phyloP scores from a whole-genome alignment of 1,284 basidiomycete genomes.

The Coniferiporia weirii region DNA sequence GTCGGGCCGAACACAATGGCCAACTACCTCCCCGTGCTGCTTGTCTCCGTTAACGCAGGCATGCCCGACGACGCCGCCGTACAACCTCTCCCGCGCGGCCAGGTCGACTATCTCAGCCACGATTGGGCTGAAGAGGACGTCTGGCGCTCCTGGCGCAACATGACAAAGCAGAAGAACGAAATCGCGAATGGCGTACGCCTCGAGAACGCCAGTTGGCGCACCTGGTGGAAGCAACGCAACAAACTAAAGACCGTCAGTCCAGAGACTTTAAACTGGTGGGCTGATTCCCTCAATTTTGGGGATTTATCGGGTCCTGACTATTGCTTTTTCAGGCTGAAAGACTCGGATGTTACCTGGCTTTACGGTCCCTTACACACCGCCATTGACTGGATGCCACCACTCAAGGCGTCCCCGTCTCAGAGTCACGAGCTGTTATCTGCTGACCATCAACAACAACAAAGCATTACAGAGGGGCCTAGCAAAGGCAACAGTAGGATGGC shows the following conservation, averaged over 20 bases:
- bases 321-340: slow-evolving; percentile 78
- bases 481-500: slow-evolving; percentile 32
- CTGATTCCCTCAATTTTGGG: not conserved
- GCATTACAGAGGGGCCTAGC: not conserved
- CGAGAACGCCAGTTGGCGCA: slow-evolving; percentile 98
- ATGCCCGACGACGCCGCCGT: slow-evolving; percentile 61
- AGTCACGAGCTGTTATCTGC: slow-evolving; percentile 21
- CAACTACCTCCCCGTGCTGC: slow-evolving; percentile 63
- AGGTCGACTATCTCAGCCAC: slow-evolving; percentile 87
- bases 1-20: slow-evolving; percentile 37
- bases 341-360: slow-evolving; percentile 98
- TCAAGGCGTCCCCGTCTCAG: slow-evolving; percentile 32
- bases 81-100: slow-evolving; percentile 59
- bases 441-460: not conserved
- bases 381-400: slow-evolving; percentile 64
- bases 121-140: slow-evolving; percentile 97
- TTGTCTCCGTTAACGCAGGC: slow-evolving; percentile 55
- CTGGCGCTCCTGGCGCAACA: slow-evolving; percentile 96
- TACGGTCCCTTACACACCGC: slow-evolving; percentile 96
- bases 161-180: slow-evolving; percentile 98
- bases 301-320: slow-evolving; percentile 16
- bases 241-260: slow-evolving; percentile 93
- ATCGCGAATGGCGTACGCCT: slow-evolving; percentile 93
- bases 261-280: slow-evolving; percentile 97
- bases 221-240: slow-evolving; percentile 99